A percentile compares a stretch with the other conserved stretches of the same genome.
Conservation (phyloP, 768 basidiomycete species). For the Terana coerulea region DNA sequence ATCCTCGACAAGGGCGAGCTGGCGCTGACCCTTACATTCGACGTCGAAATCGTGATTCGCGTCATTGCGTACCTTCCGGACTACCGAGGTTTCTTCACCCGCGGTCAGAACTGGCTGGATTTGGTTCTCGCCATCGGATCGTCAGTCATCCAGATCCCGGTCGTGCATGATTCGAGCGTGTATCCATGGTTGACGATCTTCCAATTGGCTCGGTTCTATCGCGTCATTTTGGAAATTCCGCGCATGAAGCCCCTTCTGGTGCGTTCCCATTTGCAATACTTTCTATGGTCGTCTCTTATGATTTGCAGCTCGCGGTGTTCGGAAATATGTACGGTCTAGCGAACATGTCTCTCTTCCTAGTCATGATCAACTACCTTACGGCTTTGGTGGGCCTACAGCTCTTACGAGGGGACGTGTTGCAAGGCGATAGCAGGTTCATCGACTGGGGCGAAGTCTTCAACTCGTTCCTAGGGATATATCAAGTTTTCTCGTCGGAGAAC, state of each 20-base stretch:
- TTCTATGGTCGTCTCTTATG: constrained; percentile 8
- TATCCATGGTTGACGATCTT: constrained; percentile 93
- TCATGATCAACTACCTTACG: constrained; percentile 83
- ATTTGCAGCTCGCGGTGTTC: constrained; percentile 74
- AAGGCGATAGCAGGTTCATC: constrained; percentile 38
- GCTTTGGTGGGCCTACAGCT: constrained; percentile 83
- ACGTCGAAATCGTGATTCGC: constrained; percentile 81
- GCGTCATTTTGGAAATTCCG: constrained; percentile 87
- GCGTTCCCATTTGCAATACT: constrained; percentile 21
- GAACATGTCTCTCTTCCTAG: constrained; percentile 90
- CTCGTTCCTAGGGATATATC: constrained; percentile 81
- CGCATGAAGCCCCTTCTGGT: constrained; percentile 88
- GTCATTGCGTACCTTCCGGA: constrained; percentile 69
- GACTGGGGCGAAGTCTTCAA: constrained; percentile 84
- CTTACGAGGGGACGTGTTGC: constrained; percentile 74
- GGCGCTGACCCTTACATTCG: constrained; percentile 78
- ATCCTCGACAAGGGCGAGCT: constrained; percentile 67
- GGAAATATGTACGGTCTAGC: constrained; percentile 87
- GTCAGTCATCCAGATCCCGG: constrained; percentile 82
- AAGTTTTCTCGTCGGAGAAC: constrained; percentile 91
- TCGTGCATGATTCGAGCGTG: constrained; percentile 53
- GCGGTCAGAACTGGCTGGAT: constrained; percentile 68
- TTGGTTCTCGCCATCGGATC: constrained; percentile 68
- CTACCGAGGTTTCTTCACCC: constrained; percentile 74
- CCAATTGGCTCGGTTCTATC: constrained; percentile 83